Percentiles rank a stretch among this genome's conserved stretches.
phyloP scores from a whole-genome alignment of 768 basidiomycete species.

The Glaciozyma martinii region DNA sequence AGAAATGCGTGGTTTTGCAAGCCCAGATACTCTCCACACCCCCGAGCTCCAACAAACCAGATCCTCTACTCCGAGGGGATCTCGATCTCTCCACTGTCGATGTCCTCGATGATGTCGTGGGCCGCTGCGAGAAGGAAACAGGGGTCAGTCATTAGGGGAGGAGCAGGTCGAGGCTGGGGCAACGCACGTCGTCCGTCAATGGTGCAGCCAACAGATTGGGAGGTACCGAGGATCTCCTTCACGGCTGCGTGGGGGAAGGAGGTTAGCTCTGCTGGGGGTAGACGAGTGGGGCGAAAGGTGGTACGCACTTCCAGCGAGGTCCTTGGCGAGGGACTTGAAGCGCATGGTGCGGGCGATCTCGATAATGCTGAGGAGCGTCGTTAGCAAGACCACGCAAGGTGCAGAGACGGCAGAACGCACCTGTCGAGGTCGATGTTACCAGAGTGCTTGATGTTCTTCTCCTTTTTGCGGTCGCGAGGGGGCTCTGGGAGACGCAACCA shows the following conservation, averaged over 20 bases:
- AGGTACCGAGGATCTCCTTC: conserved; percentile 98
- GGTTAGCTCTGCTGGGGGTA: conserved; percentile 76
- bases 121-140: conserved; percentile 34
- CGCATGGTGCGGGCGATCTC: conserved; percentile 95
- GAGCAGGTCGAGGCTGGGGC: conserved; percentile 48
- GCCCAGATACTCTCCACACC: neutral
- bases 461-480: conserved; percentile 98
- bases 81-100: conserved; percentile 43
- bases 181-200: conserved; percentile 67
- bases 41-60: neutral
- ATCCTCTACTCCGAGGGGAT: conserved; percentile 39
- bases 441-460: conserved; percentile 99
- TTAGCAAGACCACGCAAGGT: neutral
- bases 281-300: conserved; percentile 94
- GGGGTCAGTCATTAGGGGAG: conserved; percentile 35
- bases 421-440: conserved; percentile 71
- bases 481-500: conserved; percentile 56
- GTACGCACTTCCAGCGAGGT: conserved; percentile 77
- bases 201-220: conserved; percentile 93
- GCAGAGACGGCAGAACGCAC: neutral
- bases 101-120: conserved; percentile 38
- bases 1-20: too few species aligned
- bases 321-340: conserved; percentile 86
- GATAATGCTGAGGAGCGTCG: conserved; percentile 63
- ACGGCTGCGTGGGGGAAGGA: conserved; percentile 70